These are phyloP conservation scores for Russula olivacea DNA, from an alignment of 768 basidiomycete genomes.

Conservation along the genomic window DNA sequence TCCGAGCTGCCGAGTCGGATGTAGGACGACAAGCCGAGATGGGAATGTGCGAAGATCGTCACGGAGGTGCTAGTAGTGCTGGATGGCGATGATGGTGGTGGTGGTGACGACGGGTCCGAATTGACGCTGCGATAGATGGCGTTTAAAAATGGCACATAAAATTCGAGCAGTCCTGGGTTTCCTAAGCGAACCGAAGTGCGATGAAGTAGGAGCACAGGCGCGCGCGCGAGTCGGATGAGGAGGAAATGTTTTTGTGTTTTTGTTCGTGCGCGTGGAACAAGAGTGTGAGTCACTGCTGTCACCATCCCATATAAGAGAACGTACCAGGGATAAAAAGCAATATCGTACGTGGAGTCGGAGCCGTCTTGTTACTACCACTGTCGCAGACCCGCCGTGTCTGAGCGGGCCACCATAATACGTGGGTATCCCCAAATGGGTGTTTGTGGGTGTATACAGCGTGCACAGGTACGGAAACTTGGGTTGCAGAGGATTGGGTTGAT, in stretches of 20 bases:
- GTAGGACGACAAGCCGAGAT: constrained; percentile 31
- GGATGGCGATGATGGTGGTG: no score
- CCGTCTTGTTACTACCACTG: neutral
- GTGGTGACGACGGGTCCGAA: neutral
- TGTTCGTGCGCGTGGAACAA: no score
- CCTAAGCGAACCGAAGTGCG: constrained; percentile 30
- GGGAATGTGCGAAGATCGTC: constrained; percentile 54
- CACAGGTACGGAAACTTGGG: constrained; percentile 4
- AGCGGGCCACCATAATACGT: constrained; percentile 51
- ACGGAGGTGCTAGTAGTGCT: neutral
- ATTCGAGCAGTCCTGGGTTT: constrained; percentile 57
- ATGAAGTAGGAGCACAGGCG: neutral
- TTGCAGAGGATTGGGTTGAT: neutral
- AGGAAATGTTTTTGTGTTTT: no score
- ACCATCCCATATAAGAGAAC: neutral
- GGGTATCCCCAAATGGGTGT: constrained; percentile 37
- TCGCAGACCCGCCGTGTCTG: constrained; percentile 1
- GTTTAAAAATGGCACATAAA: constrained; percentile 62
- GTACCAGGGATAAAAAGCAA: constrained; percentile 22
- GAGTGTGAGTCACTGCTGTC: neutral
- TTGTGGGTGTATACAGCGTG: constrained; percentile 36
- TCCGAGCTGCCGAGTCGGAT: constrained; percentile 30
- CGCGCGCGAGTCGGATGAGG: neutral
- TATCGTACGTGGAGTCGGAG: constrained; percentile 5
- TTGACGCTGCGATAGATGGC: constrained; percentile 38